Evolutionary conservation across 805 yeast species (phyloP), one percentile per base, ranked within the genome.

Genomic region (Nakazawaea ernobii): DNA sequence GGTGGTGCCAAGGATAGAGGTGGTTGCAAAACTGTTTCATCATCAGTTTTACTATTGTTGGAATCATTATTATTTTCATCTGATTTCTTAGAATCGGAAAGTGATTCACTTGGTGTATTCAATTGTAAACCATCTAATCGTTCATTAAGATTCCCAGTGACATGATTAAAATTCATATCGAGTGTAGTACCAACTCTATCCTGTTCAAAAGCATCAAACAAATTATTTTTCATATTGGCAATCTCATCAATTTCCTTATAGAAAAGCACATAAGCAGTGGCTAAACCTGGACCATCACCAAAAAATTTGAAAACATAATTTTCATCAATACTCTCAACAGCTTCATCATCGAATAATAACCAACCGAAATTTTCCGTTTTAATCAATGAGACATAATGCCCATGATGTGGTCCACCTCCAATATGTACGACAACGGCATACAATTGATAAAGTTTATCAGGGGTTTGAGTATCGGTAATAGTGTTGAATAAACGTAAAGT

Each of bases 331-430:
- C 84, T 69, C 61, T 92, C 97, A 1, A 92, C 97, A 5, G 94
- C 82, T 63, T 94, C 98, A 62, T 94, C 99, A 62, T 94, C 99
- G 66, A 87, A 94, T 49, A 94, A 67, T 29, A 94, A 67, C 99
- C 99, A 94, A 0, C 96, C 91, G 36, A 79, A 77, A 20, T 76
- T 72, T 46, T 77, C 81, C 5, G 90, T 84, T 59, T 89, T 89
- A 50, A 94, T 84, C 5, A 94, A 69, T 0, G 96, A 77, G 8
- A 94, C 92, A 62, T 94, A 94, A 62, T 94, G 99, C 0, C 99
- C 99, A 66, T 91, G 97, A 69, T 89, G 90, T 1, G 98, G 97
- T 0, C 98, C 97, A 4, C 97, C 95, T 6, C 99, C 99, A 55
- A 94, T 82, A 60, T 94, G 99, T 9, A 94, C 90, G 10, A 94